phyloP scores from a whole-genome alignment of 257 asterid species.

The Sherardia arvensis region DNA sequence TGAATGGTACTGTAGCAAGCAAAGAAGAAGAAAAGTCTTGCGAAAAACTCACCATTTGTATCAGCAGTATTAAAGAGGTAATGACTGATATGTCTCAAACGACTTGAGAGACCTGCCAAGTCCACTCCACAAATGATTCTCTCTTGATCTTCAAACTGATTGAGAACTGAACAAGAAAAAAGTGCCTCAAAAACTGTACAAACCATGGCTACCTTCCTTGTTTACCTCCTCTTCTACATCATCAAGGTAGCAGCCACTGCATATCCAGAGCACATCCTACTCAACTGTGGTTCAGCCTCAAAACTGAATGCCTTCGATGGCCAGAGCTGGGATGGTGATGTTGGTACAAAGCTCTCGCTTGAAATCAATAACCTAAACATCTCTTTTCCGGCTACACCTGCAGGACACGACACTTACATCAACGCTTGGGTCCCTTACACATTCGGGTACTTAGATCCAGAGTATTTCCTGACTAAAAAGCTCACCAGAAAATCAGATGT shows the following conservation, averaged over 20 bases:
- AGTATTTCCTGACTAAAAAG: constrained; percentile 34
- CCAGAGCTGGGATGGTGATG: constrained; percentile 43
- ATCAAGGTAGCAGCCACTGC: background rate
- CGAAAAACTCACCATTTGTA: too few species aligned
- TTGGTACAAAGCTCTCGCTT: constrained; percentile 19
- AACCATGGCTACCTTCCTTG: constrained; percentile 27
- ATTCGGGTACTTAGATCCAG: constrained; percentile 59
- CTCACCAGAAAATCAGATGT: constrained; percentile 44
- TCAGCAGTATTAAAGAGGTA: too few species aligned
- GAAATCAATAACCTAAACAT: constrained; percentile 9
- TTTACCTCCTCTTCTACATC: constrained; percentile 44
- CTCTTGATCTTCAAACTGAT: constrained; percentile 14
- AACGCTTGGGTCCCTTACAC: constrained; percentile 24
- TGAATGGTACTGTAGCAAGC: too few species aligned
- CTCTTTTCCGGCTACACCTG: constrained; percentile 19
- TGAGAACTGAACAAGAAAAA: background rate
- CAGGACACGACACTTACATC: constrained; percentile 15
- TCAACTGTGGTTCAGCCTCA: constrained; percentile 38
- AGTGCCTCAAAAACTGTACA: background rate
- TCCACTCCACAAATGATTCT: too few species aligned
- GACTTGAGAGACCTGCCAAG: too few species aligned
- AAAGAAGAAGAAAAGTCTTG: too few species aligned
- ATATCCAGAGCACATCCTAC: constrained; percentile 31
- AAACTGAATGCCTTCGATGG: background rate
- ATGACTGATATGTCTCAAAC: too few species aligned